phyloP scores from a whole-genome alignment of 805 yeast genomes.

The Teunomyces stri region DNA sequence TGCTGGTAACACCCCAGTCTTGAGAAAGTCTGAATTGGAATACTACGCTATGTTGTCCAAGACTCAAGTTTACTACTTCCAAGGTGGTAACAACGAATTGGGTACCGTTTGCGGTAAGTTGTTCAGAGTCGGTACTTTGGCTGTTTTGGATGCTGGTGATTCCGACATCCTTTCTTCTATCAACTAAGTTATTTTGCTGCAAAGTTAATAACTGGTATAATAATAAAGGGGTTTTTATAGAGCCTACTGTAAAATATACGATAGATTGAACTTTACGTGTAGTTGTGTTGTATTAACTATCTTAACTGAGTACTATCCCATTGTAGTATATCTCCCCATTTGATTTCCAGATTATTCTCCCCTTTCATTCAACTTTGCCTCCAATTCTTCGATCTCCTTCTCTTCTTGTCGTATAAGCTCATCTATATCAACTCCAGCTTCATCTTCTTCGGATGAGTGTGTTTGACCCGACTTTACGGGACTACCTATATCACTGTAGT shows the following conservation, averaged over 20 bases:
- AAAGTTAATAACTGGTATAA: slow-evolving; percentile 2
- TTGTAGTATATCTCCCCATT: not conserved
- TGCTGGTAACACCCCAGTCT: slow-evolving; percentile 99
- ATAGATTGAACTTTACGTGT: slow-evolving; percentile 4
- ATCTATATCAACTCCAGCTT: slow-evolving; percentile 27
- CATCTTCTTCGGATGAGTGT: slow-evolving; percentile 8
- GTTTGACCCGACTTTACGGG: slow-evolving; percentile 11
- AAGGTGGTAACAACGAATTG: slow-evolving; percentile 99
- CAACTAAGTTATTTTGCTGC: slow-evolving; percentile 7
- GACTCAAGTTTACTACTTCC: slow-evolving; percentile 97
- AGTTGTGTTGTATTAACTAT: not conserved
- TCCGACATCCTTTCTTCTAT: slow-evolving; percentile 87
- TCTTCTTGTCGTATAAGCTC: slow-evolving; percentile 46
- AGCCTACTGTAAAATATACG: slow-evolving; percentile 8
- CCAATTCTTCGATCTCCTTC: slow-evolving; percentile 43
- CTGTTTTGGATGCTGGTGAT: slow-evolving; percentile 98
- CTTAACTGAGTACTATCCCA: not conserved
- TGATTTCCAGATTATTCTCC: slow-evolving; percentile 2
- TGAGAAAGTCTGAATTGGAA: slow-evolving; percentile 99
- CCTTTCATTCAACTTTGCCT: slow-evolving; percentile 30
- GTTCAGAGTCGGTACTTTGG: slow-evolving; percentile 98
- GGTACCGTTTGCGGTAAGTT: slow-evolving; percentile 99
- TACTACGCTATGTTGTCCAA: slow-evolving; percentile 99
- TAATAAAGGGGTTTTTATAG: slow-evolving; percentile 1
- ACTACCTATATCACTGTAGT: slow-evolving; percentile 17